These are phyloP conservation scores for Flaveria trinervia DNA, from an alignment of 129 eudicot species.

Conservation along the genomic window DNA sequence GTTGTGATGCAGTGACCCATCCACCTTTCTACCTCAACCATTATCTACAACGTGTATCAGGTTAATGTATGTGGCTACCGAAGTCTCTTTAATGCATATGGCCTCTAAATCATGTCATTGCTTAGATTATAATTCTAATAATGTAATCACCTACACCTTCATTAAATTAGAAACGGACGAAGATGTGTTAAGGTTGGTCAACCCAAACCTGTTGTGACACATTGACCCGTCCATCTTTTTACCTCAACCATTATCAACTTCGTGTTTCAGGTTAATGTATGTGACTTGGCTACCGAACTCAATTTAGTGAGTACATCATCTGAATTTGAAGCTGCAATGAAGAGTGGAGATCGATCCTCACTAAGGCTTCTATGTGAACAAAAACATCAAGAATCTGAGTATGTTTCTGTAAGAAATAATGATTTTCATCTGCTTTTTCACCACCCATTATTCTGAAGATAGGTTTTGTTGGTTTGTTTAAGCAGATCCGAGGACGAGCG, in stretches of 20 bases:
- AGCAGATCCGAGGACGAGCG: slow-evolving; percentile 76
- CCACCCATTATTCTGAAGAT: slow-evolving; percentile 12
- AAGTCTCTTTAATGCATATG: neutral
- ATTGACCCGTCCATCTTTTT: neutral
- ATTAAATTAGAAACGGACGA: too few relatives aligned
- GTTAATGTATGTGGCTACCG: too few relatives aligned
- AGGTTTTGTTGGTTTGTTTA: neutral
- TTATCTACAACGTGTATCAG: neutral
- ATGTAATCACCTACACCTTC: neutral
- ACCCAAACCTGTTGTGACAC: neutral
- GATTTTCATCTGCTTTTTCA: neutral
- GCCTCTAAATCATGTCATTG: neutral
- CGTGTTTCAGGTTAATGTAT: slow-evolving; percentile 61
- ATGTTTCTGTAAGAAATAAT: slow-evolving; percentile 37
- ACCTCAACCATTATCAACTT: neutral
- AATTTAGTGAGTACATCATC: slow-evolving; percentile 73
- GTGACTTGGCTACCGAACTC: slow-evolving; percentile 63
- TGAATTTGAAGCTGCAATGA: slow-evolving; percentile 88
- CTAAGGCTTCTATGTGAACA: slow-evolving; percentile 71
- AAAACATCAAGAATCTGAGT: slow-evolving; percentile 81
- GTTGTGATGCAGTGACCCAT: neutral
- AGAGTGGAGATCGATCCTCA: slow-evolving; percentile 78
- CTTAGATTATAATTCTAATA: neutral
- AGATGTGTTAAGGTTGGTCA: neutral
- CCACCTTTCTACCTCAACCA: neutral